Conservation (phyloP, 352 stramenopile genomes). For the Phytopythium litorale region DNA sequence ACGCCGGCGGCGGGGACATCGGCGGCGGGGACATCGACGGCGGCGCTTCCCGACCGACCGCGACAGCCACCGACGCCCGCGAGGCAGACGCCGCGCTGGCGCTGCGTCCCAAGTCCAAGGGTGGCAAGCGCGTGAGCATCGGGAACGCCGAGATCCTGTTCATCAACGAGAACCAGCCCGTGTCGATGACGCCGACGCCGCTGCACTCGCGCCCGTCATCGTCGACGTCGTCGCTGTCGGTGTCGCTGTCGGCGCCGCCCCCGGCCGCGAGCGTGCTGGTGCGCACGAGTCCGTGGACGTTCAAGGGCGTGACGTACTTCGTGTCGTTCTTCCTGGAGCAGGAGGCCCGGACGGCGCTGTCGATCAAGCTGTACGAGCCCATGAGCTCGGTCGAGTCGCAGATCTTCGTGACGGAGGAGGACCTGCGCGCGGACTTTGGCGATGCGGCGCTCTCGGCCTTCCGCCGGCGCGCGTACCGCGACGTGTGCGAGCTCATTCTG, state of each 20-base stretch:
- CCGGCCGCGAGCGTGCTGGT: conserved; percentile 27
- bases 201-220: conserved; percentile 13
- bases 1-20: conserved; percentile 9
- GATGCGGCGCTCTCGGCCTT: conserved; percentile 32
- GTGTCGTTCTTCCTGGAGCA: conserved; percentile 71
- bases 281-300: conserved; percentile 64
- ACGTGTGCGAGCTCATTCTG: conserved; percentile 62
- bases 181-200: conserved; percentile 19
- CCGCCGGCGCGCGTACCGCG: conserved; percentile 37
- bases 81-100: conserved; percentile 12
- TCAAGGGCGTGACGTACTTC: conserved; percentile 64
- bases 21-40: background rate
- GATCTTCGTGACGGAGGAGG: conserved; percentile 51
- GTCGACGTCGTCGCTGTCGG: conserved; percentile 3
- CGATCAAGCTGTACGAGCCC: conserved; percentile 75
- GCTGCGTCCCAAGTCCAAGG: conserved; percentile 18
- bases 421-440: conserved; percentile 61
- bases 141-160: conserved; percentile 62
- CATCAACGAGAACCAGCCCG: conserved; percentile 68
- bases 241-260: background rate
- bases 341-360: conserved; percentile 21
- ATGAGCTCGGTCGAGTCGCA: conserved; percentile 76
- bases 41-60: background rate
- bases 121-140: conserved; percentile 55
- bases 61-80: conserved; percentile 5